These are phyloP conservation scores for Santalum album DNA, from an alignment of 164 flowering plant genomes.

Conservation along the genomic window DNA sequence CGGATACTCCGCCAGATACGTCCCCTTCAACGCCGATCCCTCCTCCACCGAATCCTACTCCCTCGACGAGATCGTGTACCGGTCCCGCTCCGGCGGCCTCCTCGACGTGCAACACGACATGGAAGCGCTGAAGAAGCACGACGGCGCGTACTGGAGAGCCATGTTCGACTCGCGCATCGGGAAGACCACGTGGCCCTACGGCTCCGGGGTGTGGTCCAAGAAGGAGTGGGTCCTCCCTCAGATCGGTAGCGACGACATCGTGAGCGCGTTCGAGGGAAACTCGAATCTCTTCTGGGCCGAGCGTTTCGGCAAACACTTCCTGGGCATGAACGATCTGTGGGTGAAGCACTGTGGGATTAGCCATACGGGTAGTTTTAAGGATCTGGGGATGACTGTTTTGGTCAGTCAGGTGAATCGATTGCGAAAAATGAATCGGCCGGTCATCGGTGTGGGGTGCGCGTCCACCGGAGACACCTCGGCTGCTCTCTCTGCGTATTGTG, in stretches of 20 bases:
- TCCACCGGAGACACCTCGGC: conserved; percentile 84
- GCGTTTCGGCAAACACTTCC: conserved; percentile 66
- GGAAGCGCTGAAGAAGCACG: conserved; percentile 49
- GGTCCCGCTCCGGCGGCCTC: conserved; percentile 74
- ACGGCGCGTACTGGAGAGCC: conserved; percentile 63
- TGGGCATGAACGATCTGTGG: conserved; percentile 86
- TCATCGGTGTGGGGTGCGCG: conserved; percentile 78
- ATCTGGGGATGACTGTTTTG: conserved; percentile 79
- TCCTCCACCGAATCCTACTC: conserved; percentile 61
- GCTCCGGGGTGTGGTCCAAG: conserved; percentile 89
- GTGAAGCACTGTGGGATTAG: conserved; percentile 82
- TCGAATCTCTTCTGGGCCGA: conserved; percentile 91
- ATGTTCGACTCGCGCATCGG: conserved; percentile 82
- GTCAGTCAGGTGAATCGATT: conserved; percentile 75
- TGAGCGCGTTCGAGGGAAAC: conserved; percentile 76
- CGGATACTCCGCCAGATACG: conserved; percentile 73
- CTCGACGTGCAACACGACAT: conserved; percentile 85
- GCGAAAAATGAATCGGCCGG: conserved; percentile 42
- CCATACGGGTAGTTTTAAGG: conserved; percentile 79
- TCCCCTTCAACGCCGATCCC: conserved; percentile 54
- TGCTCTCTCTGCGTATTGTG: conserved; percentile 85
- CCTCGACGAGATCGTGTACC: conserved; percentile 81
- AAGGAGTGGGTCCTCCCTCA: conserved; percentile 91
- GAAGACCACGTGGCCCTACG: conserved; percentile 84
- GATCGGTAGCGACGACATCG: conserved; percentile 68